These are phyloP conservation scores for Canna indica DNA, from an alignment of 176 grass and related monocot species.

Conservation along the genomic window DNA sequence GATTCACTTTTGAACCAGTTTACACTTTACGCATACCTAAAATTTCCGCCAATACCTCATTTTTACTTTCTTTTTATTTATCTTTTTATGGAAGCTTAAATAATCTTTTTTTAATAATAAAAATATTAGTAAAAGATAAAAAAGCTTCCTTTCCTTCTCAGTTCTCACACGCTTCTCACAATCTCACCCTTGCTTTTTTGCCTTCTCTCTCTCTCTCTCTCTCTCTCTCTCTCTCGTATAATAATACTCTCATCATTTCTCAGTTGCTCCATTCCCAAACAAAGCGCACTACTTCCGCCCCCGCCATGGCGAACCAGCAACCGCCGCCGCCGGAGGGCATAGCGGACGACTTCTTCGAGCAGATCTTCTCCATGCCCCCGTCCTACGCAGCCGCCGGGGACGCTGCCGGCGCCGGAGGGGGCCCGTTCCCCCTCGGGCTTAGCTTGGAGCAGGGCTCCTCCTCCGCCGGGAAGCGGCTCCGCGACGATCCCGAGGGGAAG, in stretches of 20 bases:
- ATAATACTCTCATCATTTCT: not conserved
- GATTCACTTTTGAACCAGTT: no score
- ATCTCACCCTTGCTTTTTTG: not conserved
- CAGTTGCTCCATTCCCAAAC: not conserved
- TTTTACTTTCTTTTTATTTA: not conserved
- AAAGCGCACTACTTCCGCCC: not conserved
- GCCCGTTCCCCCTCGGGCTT: constrained; percentile 62
- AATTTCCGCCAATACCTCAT: no score
- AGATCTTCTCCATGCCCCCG: constrained; percentile 62
- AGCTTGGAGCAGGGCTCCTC: constrained; percentile 69
- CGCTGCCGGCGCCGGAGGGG: constrained; percentile 17
- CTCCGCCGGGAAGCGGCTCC: constrained; percentile 45
- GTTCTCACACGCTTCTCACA: not conserved
- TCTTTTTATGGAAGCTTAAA: not conserved
- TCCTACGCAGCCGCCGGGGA: constrained; percentile 19
- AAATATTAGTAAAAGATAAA: not conserved
- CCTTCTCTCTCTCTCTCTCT: not conserved
- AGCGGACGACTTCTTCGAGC: constrained; percentile 77
- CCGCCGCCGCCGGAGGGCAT: constrained; percentile 39
- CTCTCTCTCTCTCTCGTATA: not conserved
- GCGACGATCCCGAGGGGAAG: constrained; percentile 44
- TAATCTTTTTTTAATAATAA: not conserved
- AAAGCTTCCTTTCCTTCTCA: not conserved
- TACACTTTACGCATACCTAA: no score
- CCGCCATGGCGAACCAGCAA: constrained; percentile 56